Base-by-base conservation (phyloP, 495 filamentous ascomycete genomes). In the Trichoderma parareesei region DNA sequence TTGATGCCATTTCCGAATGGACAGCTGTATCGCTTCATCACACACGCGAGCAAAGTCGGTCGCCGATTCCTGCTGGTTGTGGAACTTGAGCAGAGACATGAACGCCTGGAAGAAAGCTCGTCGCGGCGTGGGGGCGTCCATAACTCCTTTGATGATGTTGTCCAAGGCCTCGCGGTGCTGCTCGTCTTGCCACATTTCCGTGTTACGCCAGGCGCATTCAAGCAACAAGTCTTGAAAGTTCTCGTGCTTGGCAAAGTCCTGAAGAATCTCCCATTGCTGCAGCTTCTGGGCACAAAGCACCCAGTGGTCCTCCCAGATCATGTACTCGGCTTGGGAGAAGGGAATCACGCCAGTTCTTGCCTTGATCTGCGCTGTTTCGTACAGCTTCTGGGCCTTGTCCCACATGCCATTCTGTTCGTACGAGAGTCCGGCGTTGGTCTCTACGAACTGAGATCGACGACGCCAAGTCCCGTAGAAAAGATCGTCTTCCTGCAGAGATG, bases 231-330 rank as follows among this genome's bases (percentile, higher is more conserved):
- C 95, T 72, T 97, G 97, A 74, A 95, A 88, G 69, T 98, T 99
- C 70, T 99, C 95, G 66, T 98, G 93, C 74, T 98, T 98, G n/a
- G 95, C 93, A 67, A 96, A 98, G 67, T 99, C 95, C 63, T 88
- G 89, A 38, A 99, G 76, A 64, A 99, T 90, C 64, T 99, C 95
- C 95, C 95, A 99, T 68, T 98, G 95, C 72, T 99, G 95, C 44
- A 99, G 83, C 78, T 98, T 99, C 76, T 98, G 91, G 3, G 93
- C 94, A 72, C 95, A 98, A 48, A 95, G 82, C 42, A 98, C 84
- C 95, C 95, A 99, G 68, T 99, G 95, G 74, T 99, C 95, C 76
- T 99, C 95, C 95, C 95, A 99, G 1, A 99, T 82, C 85, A 94
- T 96, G 72, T 99, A 99, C 77, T 99, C 95, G 14, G 87, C 91